Percentiles rank a stretch among this genome's conserved stretches.
Evolutionary conservation across 1,139 yeast genomes (phyloP).

Genomic region (Geotrichum australiense): DNA sequence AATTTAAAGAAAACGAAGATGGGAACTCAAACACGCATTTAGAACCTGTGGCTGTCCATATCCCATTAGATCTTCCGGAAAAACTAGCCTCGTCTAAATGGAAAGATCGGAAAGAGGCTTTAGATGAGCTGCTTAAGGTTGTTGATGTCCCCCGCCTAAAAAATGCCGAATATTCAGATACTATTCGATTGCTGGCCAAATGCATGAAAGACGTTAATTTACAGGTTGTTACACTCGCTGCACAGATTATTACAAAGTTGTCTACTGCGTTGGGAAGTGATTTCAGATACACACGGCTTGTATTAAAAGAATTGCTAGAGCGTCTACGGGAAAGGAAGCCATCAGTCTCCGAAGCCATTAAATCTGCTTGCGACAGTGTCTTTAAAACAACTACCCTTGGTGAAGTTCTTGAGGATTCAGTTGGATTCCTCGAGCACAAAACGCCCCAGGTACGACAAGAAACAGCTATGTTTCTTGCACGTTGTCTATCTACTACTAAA

Average conservation of each 20-base stretch:
- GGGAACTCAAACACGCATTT: no score
- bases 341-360: conserved; percentile 66
- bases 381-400: conserved; percentile 40
- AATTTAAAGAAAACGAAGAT: conserved; percentile 41
- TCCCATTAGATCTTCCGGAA: conserved; percentile 57
- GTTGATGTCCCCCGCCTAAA: conserved; percentile 45
- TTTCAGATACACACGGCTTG: conserved; percentile 50
- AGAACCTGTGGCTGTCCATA: conserved; percentile 43
- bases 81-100: conserved; percentile 62
- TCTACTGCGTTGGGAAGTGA: conserved; percentile 58
- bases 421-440: conserved; percentile 60
- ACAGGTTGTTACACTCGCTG: conserved; percentile 81
- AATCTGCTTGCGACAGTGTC: conserved; percentile 57
- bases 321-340: conserved; percentile 85
- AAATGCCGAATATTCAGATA: conserved; percentile 58
- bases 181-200: conserved; percentile 55
- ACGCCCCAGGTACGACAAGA: conserved; percentile 81
- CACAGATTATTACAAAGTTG: conserved; percentile 55
- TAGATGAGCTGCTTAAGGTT: conserved; percentile 57
- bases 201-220: conserved; percentile 85
- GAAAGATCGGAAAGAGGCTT: conserved; percentile 86
- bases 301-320: conserved; percentile 63
- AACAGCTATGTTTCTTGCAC: conserved; percentile 55
- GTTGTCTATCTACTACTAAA: conserved; percentile 52
- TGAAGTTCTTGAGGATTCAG: conserved; percentile 56